Evolutionary conservation across 345 rosid genomes (phyloP), one percentile per base, ranked within the genome.

Genomic region (Eucalyptus sp.): DNA sequence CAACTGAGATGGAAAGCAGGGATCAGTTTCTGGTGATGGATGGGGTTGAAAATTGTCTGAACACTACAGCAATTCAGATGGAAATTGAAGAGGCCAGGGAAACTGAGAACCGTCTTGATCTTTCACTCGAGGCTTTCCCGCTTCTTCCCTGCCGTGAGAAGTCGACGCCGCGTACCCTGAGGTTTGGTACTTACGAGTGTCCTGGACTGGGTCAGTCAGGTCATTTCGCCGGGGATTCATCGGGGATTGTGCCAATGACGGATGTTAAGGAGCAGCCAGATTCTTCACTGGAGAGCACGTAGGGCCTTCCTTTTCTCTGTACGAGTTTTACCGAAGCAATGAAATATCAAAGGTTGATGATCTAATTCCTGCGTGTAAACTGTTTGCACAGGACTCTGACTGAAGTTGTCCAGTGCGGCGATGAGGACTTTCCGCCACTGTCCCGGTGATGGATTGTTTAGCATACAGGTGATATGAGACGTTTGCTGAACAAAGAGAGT

Each of bases 391-490:
- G 94, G 91, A 22, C 81, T 88, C 37, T 25, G 18, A 18, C 54
- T 13, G 60, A 86, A 64, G 86, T 90, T 85, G 90, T 43, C 90
- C 89, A 87, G 48, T 92, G 91, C 51, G 90, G 89, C 64, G 83
- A 86, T 15, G 60, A 87, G 12, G 93, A 92, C 86, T 92, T 94
- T 79, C 94, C 93, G 29, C 91, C 95, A 25, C 50, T 88, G 88
- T 33, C 87, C 48, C 51, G 37, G n/a, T 86, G 87, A 91, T 56
- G 81, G 80, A 44, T 33, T 16, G 29, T 87, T 50, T 29, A 18
- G 27, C 86, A 46, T 87, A 49, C 13, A 33, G 43, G 50, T 46
- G 87, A 56, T 43, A 89, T 3, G 60, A 76, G 85, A 79, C 62
- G 49, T 64, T 86, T 18, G 81, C 49, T 22, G 24, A 48, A 20